Conservation (phyloP, 2,329 filamentous ascomycete genomes). For the Botryotinia narcissicola region DNA sequence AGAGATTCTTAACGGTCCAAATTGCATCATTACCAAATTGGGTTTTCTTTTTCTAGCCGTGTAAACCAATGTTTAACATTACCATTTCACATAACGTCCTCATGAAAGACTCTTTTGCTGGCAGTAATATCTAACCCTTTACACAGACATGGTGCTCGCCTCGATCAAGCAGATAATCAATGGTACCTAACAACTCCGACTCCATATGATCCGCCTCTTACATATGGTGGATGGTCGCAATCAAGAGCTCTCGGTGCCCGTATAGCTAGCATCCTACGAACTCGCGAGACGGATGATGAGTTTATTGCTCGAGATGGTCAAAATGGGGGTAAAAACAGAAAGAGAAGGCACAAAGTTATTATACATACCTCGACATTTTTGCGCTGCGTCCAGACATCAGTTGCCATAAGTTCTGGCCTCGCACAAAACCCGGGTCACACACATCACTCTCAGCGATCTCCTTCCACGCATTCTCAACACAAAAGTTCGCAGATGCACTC, state of each 20-base stretch:
- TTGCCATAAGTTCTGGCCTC: conserved; percentile 83
- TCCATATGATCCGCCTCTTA: conserved; percentile 92
- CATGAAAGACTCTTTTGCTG: background rate
- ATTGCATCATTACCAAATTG: background rate
- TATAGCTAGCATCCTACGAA: conserved; percentile 70
- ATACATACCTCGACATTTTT: conserved; percentile 94
- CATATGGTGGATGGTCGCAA: conserved; percentile 91
- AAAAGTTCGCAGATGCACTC: conserved; percentile 32
- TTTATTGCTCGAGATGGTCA: conserved; percentile 24
- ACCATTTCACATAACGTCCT: background rate
- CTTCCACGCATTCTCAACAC: conserved; percentile 18
- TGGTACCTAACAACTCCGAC: conserved; percentile 93
- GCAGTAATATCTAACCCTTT: conserved; percentile 20
- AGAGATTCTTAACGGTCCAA: conserved; percentile 25
- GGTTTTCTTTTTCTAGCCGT: background rate
- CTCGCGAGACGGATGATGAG: conserved; percentile 45
- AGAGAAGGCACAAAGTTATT: conserved; percentile 70
- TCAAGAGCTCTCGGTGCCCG: conserved; percentile 76
- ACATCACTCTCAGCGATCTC: conserved; percentile 35
- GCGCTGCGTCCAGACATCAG: conserved; percentile 87
- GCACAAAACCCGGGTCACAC: conserved; percentile 54
- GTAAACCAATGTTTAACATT: background rate
- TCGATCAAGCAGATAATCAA: conserved; percentile 90
- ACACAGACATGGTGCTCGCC: conserved; percentile 79
- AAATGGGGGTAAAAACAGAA: conserved; percentile 41